Conservation (phyloP, 2,329 filamentous ascomycete species). For the Tolypocladium endophyticum region DNA sequence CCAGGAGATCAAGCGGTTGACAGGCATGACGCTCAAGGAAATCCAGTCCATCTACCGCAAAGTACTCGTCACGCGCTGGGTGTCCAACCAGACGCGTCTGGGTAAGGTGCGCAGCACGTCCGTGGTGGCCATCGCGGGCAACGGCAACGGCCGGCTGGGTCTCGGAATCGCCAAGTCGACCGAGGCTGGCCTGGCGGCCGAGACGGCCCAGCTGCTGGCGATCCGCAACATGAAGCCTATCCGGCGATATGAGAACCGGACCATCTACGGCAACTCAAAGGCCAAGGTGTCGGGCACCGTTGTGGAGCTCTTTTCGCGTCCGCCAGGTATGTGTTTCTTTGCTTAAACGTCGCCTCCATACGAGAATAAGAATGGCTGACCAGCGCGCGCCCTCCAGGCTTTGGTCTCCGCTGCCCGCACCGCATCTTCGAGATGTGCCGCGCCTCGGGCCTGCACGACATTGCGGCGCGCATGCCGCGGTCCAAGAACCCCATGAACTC, state of each 20-base stretch:
- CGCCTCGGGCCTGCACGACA: slow-evolving; percentile 74
- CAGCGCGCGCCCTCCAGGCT: slow-evolving; percentile 48
- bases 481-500: slow-evolving; percentile 97
- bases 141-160: slow-evolving; percentile 75
- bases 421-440: slow-evolving; percentile 93
- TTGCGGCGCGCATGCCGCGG: slow-evolving; percentile 72
- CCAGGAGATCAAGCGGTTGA: slow-evolving; percentile 42
- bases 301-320: slow-evolving; percentile 69
- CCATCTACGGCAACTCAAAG: slow-evolving; percentile 76
- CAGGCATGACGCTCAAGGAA: slow-evolving; percentile 41
- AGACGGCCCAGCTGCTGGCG: slow-evolving; percentile 69
- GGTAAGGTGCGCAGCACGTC: slow-evolving; percentile 80
- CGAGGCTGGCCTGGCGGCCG: slow-evolving; percentile 54
- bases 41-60: slow-evolving; percentile 54
- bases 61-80: slow-evolving; percentile 60
- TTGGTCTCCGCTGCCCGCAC: slow-evolving; percentile 83
- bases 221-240: slow-evolving; percentile 92
- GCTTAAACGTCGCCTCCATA: neutral
- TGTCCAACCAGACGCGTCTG: slow-evolving; percentile 90
- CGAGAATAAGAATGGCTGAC: neutral
- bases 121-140: slow-evolving; percentile 72
- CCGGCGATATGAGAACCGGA: slow-evolving; percentile 79
- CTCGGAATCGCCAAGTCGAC: slow-evolving; percentile 84
- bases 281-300: slow-evolving; percentile 83
- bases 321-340: slow-evolving; percentile 65